Evolutionary conservation across 257 asterid species (phyloP).

Genomic region (Ligustrum vulgare): DNA sequence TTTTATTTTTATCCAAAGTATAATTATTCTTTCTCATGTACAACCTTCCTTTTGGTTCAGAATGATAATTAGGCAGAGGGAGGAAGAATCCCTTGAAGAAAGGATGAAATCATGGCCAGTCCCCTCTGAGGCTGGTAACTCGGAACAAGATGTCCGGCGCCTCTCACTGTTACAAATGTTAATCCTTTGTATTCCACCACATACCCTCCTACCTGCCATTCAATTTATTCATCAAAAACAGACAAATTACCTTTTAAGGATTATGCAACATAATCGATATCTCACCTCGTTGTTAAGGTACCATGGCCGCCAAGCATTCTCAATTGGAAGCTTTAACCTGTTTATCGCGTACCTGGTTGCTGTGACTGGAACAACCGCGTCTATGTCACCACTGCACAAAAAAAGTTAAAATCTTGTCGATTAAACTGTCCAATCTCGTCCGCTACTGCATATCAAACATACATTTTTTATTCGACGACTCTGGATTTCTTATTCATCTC

Average conservation of each 20-base stretch:
- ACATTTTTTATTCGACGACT: no score
- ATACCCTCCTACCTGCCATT: conserved; percentile 38
- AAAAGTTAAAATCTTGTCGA: no score
- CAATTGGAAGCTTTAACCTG: conserved; percentile 29
- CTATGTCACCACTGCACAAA: conserved; percentile 40
- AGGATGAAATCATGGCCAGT: conserved; percentile 27
- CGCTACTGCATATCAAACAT: no score
- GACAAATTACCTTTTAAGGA: not conserved
- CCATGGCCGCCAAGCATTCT: conserved; percentile 39
- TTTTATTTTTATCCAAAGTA: no score
- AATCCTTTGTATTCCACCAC: conserved; percentile 36
- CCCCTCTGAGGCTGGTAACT: conserved; percentile 44
- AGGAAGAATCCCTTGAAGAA: conserved; percentile 34
- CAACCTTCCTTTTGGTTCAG: not conserved
- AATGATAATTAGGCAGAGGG: conserved; percentile 13
- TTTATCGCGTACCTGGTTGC: conserved; percentile 35
- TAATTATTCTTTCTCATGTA: no score
- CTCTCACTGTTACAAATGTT: conserved; percentile 36
- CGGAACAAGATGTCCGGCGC: conserved; percentile 35
- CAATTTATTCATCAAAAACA: not conserved
- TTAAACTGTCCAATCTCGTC: not conserved
- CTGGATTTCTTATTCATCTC: no score
- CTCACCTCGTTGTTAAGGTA: conserved; percentile 33
- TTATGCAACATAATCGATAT: not conserved
- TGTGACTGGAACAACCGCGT: conserved; percentile 39